A percentile compares a stretch with the other conserved stretches of the same genome.
phyloP scores from a whole-genome alignment of 1,284 basidiomycete species.

The Trichosporon sp. region DNA sequence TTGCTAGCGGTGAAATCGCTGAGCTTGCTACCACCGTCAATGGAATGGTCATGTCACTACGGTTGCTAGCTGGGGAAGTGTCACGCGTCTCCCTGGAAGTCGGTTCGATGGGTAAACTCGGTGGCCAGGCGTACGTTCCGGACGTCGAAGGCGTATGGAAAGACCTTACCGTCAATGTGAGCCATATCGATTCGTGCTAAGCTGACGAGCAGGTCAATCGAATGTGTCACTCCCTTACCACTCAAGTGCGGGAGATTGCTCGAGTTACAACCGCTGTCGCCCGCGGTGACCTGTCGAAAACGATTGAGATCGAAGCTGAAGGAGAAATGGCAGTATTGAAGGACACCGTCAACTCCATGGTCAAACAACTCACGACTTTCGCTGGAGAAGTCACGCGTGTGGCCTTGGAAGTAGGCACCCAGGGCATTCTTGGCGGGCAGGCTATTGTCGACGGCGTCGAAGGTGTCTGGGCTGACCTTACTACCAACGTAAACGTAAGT shows the following conservation, averaged over 20 bases:
- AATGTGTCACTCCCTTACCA: constrained; percentile 88
- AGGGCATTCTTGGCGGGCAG: constrained; percentile 88
- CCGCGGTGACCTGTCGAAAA: constrained; percentile 53
- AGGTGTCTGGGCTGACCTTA: constrained; percentile 90
- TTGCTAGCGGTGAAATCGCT: constrained; percentile 91
- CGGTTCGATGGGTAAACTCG: constrained; percentile 82
- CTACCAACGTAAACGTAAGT: constrained; percentile 76
- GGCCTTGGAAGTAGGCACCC: constrained; percentile 84
- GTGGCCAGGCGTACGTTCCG: constrained; percentile 81
- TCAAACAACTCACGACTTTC: constrained; percentile 83
- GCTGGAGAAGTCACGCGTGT: constrained; percentile 93
- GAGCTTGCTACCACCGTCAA: constrained; percentile 98
- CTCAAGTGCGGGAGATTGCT: constrained; percentile 90
- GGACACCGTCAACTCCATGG: constrained; percentile 65
- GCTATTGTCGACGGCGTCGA: constrained; percentile 87
- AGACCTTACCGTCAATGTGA: constrained; percentile 79
- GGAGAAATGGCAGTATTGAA: constrained; percentile 85
- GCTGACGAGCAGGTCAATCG: constrained; percentile 65
- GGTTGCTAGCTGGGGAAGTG: constrained; percentile 89
- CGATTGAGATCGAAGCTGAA: constrained; percentile 67
- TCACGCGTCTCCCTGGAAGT: constrained; percentile 93
- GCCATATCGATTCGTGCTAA: constrained; percentile 32
- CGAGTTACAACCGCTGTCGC: constrained; percentile 90
- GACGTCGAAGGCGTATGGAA: constrained; percentile 95
- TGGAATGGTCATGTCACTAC: constrained; percentile 84